Conservation (phyloP, 352 stramenopile species). For the Globisporangium lucens region DNA sequence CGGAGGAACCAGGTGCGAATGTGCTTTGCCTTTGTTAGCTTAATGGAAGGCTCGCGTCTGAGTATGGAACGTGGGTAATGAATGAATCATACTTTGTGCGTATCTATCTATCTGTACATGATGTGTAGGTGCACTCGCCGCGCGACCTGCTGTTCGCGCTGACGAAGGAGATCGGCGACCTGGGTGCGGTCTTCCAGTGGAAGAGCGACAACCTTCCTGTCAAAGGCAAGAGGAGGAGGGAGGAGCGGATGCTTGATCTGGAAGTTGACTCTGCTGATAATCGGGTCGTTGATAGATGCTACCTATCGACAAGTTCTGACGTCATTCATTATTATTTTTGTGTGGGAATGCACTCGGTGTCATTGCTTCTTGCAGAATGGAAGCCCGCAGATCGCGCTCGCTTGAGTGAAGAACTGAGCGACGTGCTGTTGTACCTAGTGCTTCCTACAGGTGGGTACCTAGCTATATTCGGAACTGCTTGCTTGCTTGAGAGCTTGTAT, state of each 20-base stretch:
- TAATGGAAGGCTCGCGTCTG: neutral
- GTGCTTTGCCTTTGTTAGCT: neutral
- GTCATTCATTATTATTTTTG: no score
- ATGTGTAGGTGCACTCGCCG: constrained; percentile 43
- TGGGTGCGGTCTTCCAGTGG: constrained; percentile 94
- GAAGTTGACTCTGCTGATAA: neutral
- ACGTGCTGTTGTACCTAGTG: constrained; percentile 96
- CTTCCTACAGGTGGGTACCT: constrained; percentile 63
- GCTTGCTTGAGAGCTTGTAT: no score
- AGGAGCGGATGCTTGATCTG: no score
- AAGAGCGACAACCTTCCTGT: constrained; percentile 77
- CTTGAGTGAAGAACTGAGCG: constrained; percentile 93
- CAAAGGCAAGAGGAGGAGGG: constrained; percentile 18
- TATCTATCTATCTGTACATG: neutral
- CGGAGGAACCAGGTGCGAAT: constrained; percentile 33
- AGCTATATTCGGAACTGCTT: neutral
- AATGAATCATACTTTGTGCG: neutral
- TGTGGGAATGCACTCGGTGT: no score
- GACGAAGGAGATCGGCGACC: constrained; percentile 92
- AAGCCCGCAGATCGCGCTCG: constrained; percentile 79
- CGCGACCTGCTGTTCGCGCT: constrained; percentile 95
- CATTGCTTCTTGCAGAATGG: constrained; percentile 42
- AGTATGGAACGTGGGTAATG: neutral
- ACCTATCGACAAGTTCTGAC: neutral
- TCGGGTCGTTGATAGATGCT: neutral